phyloP scores from a whole-genome alignment of 345 rosid species.

The Microthlaspi erraticum region DNA sequence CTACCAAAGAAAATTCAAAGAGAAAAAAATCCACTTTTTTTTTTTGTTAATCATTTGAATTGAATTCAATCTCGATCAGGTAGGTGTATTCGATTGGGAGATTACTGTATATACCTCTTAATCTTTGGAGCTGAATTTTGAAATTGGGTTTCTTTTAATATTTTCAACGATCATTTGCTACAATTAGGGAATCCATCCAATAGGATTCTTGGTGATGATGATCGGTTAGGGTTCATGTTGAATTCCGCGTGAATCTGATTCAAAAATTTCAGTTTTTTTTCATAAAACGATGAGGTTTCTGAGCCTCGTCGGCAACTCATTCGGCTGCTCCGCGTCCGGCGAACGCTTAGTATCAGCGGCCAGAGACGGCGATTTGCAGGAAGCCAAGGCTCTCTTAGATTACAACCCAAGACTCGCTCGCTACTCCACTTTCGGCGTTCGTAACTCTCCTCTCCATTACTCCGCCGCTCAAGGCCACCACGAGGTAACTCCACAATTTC shows the following conservation, averaged over 20 bases:
- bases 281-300: conserved; percentile 65
- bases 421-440: conserved; percentile 92
- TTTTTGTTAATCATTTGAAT: conserved; percentile 26
- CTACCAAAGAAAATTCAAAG: not conserved
- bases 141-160: conserved; percentile 23
- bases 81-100: not conserved
- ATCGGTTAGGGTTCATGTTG: conserved; percentile 13
- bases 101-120: not conserved
- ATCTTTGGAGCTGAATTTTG: conserved; percentile 13
- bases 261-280: conserved; percentile 34
- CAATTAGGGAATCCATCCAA: conserved; percentile 11
- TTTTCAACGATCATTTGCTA: not conserved
- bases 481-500: conserved; percentile 57
- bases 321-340: conserved; percentile 99
- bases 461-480: conserved; percentile 99
- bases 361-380: conserved; percentile 96
- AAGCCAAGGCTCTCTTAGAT: conserved; percentile 91
- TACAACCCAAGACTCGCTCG: conserved; percentile 92
- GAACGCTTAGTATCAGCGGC: conserved; percentile 97
- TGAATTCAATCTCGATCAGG: conserved; percentile 4
- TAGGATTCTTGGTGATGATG: not conserved
- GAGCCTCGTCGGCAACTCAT: conserved; percentile 89
- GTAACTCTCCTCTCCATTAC: conserved; percentile 96
- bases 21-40: not conserved
- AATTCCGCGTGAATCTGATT: not conserved